Percentiles rank a stretch among this genome's conserved stretches.
phyloP scores from a whole-genome alignment of 495 filamentous ascomycete genomes.

The Trichoderma asperelloides region DNA sequence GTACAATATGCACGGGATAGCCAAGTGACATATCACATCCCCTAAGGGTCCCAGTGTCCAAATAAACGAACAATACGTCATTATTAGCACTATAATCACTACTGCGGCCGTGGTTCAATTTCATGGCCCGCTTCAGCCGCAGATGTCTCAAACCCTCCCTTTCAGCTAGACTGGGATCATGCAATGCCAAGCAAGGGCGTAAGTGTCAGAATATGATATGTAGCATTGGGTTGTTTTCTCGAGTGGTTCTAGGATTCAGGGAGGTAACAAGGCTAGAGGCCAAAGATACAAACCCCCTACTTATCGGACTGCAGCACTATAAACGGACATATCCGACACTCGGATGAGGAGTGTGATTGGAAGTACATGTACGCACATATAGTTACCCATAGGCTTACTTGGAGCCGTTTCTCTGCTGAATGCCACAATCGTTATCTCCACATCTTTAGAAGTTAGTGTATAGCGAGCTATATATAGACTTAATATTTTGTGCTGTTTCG shows the following conservation, averaged over 20 bases:
- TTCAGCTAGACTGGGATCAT: neutral
- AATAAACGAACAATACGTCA: neutral
- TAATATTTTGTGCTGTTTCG: too few species aligned
- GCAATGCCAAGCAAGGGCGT: neutral
- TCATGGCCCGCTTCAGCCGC: neutral
- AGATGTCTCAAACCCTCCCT: neutral
- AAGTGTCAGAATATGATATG: neutral
- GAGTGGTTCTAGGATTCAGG: neutral
- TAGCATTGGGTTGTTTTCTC: too few species aligned
- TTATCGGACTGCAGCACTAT: too few species aligned
- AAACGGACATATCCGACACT: too few species aligned
- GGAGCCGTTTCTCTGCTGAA: too few species aligned
- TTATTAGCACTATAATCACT: neutral
- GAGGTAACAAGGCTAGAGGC: neutral
- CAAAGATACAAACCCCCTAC: neutral
- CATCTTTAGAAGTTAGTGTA: too few species aligned
- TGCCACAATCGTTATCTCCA: too few species aligned
- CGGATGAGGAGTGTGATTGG: too few species aligned
- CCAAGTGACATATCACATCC: neutral
- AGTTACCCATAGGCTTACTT: too few species aligned
- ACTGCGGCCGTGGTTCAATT: neutral
- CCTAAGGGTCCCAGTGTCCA: neutral
- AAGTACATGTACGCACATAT: too few species aligned
- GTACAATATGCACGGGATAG: neutral
- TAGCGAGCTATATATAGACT: too few species aligned